phyloP scores from a whole-genome alignment of 2,329 filamentous ascomycete species.

The Cercospora sesami region DNA sequence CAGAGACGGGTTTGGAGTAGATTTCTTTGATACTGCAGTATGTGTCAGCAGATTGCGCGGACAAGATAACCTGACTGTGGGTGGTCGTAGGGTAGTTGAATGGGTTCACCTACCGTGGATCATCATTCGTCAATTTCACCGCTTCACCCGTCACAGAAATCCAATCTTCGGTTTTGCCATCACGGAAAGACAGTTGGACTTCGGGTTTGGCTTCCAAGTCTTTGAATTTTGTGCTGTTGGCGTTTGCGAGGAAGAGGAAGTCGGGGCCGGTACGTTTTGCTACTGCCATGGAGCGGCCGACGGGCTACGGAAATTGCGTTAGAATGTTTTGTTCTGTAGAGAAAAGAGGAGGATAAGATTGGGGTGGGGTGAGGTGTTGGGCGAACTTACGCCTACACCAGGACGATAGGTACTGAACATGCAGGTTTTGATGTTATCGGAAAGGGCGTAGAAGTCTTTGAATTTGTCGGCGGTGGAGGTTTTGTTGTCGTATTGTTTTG shows the following conservation, averaged over 20 bases:
- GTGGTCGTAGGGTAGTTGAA: too few relatives aligned
- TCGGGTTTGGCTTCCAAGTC: conserved; percentile 48
- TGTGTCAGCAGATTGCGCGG: too few relatives aligned
- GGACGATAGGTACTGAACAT: conserved; percentile 47
- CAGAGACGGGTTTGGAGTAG: conserved; percentile 42
- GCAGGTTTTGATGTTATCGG: conserved; percentile 49
- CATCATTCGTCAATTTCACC: conserved; percentile 44
- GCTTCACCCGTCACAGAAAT: conserved; percentile 48
- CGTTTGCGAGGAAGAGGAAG: conserved; percentile 54
- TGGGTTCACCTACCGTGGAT: too few relatives aligned
- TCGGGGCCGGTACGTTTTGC: conserved; percentile 58
- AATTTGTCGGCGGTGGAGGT: conserved; percentile 49
- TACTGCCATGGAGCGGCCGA: conserved; percentile 52
- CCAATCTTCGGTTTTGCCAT: conserved; percentile 51
- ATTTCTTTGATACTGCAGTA: conserved; percentile 50
- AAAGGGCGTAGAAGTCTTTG: conserved; percentile 50
- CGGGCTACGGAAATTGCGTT: conserved; percentile 31
- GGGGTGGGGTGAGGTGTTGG: too few relatives aligned
- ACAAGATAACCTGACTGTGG: too few relatives aligned
- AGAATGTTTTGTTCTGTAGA: too few relatives aligned
- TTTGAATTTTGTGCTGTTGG: conserved; percentile 49
- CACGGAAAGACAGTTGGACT: conserved; percentile 49
- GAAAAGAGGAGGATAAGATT: not conserved
- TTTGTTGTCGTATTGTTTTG: conserved; percentile 52
- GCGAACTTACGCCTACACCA: conserved; percentile 42